Percentiles rank a stretch among this genome's conserved stretches.
Conservation (phyloP, 192 early-diverging fungal genomes). For the Spizellomyces punctatus region DNA sequence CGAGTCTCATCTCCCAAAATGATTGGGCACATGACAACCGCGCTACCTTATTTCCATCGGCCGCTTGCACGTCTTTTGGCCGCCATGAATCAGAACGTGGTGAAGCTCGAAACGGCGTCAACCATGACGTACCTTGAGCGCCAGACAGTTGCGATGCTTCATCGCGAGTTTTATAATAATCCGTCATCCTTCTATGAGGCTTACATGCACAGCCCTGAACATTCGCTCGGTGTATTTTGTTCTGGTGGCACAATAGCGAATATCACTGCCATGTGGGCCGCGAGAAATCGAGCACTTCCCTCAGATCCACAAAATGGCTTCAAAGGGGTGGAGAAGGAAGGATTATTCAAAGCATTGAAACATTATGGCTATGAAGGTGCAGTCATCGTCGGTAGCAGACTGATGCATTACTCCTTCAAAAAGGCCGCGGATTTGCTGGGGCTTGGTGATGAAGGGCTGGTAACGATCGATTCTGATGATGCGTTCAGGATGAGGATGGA, state of each 20-base stretch:
- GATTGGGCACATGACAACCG: slow-evolving; percentile 63
- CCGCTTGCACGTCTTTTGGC: slow-evolving; percentile 53
- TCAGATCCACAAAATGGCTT: slow-evolving; percentile 31
- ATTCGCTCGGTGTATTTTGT: slow-evolving; percentile 48
- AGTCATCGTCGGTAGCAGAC: slow-evolving; percentile 47
- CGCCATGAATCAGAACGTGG: slow-evolving; percentile 63
- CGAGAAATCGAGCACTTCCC: slow-evolving; percentile 50
- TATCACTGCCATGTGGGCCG: slow-evolving; percentile 63
- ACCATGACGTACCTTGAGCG: slow-evolving; percentile 59
- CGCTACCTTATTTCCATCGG: slow-evolving; percentile 60
- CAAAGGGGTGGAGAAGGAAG: slow-evolving; percentile 55
- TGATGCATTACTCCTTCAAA: slow-evolving; percentile 65
- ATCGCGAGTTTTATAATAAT: slow-evolving; percentile 49
- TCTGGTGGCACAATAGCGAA: slow-evolving; percentile 63
- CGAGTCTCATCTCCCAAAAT: slow-evolving; percentile 50
- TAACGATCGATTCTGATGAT: slow-evolving; percentile 49
- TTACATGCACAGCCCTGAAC: slow-evolving; percentile 43
- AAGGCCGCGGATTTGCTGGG: slow-evolving; percentile 64
- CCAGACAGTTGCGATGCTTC: slow-evolving; percentile 56
- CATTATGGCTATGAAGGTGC: slow-evolving; percentile 55
- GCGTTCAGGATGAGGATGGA: slow-evolving; percentile 49
- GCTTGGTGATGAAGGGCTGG: slow-evolving; percentile 53
- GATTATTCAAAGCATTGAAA: slow-evolving; percentile 45
- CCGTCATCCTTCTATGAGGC: slow-evolving; percentile 43
- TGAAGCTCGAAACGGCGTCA: slow-evolving; percentile 59